A percentile compares a stretch with the other conserved stretches of the same genome.
Conservation (phyloP, 139 green algal species). For the Closterium sp. region DNA sequence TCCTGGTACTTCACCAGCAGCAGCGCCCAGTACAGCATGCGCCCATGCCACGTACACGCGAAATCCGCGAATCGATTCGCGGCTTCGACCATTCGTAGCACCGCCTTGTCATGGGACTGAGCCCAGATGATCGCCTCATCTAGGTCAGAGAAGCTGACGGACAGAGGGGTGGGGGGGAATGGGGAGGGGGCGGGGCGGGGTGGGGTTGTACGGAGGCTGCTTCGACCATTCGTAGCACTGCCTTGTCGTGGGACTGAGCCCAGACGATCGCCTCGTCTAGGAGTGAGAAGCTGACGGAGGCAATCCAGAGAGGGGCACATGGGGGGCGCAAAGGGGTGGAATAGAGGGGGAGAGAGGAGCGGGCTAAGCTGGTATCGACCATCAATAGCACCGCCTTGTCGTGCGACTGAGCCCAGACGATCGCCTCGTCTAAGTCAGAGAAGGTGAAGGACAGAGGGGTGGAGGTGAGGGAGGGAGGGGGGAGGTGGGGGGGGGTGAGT, state of each 20-base stretch:
- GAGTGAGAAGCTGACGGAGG: not conserved
- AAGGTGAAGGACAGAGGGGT: not conserved
- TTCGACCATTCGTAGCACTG: not conserved
- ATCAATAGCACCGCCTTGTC: not conserved
- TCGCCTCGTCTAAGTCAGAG: not conserved
- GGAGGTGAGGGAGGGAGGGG: no score
- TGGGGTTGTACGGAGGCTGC: not conserved
- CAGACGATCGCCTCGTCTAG: constrained; percentile 7
- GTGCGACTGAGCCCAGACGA: not conserved
- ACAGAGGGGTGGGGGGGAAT: not conserved
- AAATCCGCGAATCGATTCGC: constrained; percentile 2
- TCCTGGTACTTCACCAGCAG: constrained; percentile 27
- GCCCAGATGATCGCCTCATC: constrained; percentile 9
- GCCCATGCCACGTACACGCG: constrained; percentile 12
- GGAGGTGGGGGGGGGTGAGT: no score
- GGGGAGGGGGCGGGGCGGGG: not conserved
- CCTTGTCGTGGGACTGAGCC: constrained; percentile 15
- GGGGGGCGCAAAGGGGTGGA: not conserved
- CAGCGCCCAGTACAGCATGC: constrained; percentile 32
- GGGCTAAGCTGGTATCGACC: not conserved
- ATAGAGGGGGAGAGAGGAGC: not conserved
- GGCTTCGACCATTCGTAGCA: not conserved
- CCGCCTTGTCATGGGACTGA: constrained; percentile 3
- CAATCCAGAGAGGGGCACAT: no score
- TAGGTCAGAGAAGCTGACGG: constrained; percentile 12